These are phyloP conservation scores for Nemania serpens DNA, from an alignment of 2,329 filamentous ascomycete species.

Conservation along the genomic window DNA sequence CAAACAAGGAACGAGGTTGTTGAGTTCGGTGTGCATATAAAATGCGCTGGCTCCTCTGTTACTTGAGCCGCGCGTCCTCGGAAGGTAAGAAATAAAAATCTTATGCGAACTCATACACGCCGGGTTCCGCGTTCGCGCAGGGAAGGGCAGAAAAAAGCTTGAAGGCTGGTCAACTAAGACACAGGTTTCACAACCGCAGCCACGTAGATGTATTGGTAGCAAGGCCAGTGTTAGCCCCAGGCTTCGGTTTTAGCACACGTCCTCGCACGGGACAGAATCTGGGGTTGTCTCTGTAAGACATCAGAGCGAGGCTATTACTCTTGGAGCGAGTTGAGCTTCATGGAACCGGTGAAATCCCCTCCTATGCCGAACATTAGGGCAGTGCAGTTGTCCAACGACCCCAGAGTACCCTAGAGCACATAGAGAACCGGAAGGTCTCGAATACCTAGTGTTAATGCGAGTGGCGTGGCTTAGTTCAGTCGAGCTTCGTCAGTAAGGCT, in stretches of 20 bases:
- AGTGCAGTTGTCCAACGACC: not conserved
- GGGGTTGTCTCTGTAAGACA: not conserved
- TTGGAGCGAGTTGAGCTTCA: not conserved
- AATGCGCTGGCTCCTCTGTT: not conserved
- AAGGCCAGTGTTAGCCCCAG: conserved; percentile 7
- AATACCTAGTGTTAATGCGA: not conserved
- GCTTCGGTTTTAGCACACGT: conserved; percentile 9
- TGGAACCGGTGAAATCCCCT: not conserved
- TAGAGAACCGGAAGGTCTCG: not conserved
- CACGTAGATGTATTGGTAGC: conserved; percentile 12
- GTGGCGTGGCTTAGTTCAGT: not conserved
- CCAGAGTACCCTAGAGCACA: not conserved
- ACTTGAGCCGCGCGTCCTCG: conserved; percentile 26
- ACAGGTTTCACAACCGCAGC: conserved; percentile 25
- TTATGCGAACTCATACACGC: not conserved
- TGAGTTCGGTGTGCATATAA: not conserved
- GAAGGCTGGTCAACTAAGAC: conserved; percentile 18
- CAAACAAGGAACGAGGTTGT: conserved; percentile 15
- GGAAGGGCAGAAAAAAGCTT: conserved; percentile 24
- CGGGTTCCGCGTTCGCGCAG: not conserved
- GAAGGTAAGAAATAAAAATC: not conserved
- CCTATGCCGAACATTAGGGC: not conserved
- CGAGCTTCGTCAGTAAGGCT: conserved; percentile 9
- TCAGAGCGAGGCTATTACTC: not conserved
- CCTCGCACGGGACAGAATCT: conserved; percentile 1